Evolutionary conservation across 805 yeast genomes (phyloP).

Genomic region (Candida golubevii): DNA sequence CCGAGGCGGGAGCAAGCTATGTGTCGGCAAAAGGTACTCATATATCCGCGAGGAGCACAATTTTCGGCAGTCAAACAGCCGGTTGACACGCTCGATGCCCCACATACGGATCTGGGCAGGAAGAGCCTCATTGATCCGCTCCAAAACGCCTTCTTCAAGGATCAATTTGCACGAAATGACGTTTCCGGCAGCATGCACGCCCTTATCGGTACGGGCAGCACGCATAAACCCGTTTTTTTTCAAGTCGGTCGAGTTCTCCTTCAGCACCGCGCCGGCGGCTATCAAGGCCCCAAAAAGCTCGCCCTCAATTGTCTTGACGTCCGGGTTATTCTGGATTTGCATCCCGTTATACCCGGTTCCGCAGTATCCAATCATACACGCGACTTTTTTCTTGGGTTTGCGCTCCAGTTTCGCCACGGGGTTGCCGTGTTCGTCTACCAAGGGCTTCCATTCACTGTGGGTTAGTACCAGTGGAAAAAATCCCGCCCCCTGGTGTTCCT

Average conservation of each 20-base stretch:
- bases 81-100: conserved; percentile 88
- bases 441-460: conserved; percentile 33
- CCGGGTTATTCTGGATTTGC: conserved; percentile 79
- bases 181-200: conserved; percentile 97
- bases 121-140: conserved; percentile 65
- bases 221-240: conserved; percentile 85
- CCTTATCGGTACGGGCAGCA: conserved; percentile 89
- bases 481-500: no score
- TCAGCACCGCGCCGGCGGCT: conserved; percentile 82
- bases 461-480: conserved; percentile 4
- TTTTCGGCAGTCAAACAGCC: conserved; percentile 89
- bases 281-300: conserved; percentile 80
- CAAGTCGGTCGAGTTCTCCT: conserved; percentile 81
- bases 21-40: conserved; percentile 90
- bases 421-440: conserved; percentile 60
- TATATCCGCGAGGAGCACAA: conserved; percentile 95
- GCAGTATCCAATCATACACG: conserved; percentile 87
- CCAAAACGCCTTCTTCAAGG: conserved; percentile 70
- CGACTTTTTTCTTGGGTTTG: conserved; percentile 85
- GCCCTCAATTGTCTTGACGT: conserved; percentile 84
- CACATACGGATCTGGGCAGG: conserved; percentile 89
- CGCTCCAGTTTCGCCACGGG: conserved; percentile 55
- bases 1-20: conserved; percentile 86
- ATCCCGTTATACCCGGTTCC: conserved; percentile 96
- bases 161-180: conserved; percentile 80